Base-by-base conservation (phyloP, 768 basidiomycete genomes). In the Mycena belliarum region DNA sequence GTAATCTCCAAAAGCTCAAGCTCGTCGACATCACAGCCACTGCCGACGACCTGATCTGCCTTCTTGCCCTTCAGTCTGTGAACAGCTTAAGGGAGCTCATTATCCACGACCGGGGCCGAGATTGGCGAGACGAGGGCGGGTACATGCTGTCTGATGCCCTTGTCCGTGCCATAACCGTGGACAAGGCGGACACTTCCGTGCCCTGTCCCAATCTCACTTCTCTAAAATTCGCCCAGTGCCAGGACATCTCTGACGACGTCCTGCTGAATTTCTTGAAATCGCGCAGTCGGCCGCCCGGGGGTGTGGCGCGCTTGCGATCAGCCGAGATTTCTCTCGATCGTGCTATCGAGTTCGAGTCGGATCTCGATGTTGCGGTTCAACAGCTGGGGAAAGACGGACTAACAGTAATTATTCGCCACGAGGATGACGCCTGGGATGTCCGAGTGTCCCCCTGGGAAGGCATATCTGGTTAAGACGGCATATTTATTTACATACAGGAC, bases 371-470 rank as follows among this genome's bases (percentile, higher is more conserved):
- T 40, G 52, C 28, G 18, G 20, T 54, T 5, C 52, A 25, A n/a
- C 25, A 45, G 21, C 32, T 59, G 42, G 47, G 20, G 11, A 47
- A 43, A 23, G 51, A 44, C 32, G 58, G 58, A 28, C 47, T 59
- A 2, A 4, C 37, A 23, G 47, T 44, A 8, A 25, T 29, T 24
- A 40, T 59, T 18, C 47, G 43, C 26, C 41, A 48, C 6, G 58
- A 59, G 28, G 58, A 59, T n/a, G 58, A 59, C n/a, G 32, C 42
- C 12, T 59, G 58, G 58, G 58, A 59, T 35, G 52, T 54, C n/a
- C 40, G 58, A 14, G 58, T 59, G 25, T 54, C 52, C 24, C 58
- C 58, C 25, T 59, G 58, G 58, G 58, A 59, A 40, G 58, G 58
- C 16, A 32, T 37, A 10, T 21, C 49, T 12, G 23, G 9, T 20